A percentile compares a stretch with the other conserved stretches of the same genome.
Conservation (phyloP, 331 rosid species). For the Prunus yedoensis region DNA sequence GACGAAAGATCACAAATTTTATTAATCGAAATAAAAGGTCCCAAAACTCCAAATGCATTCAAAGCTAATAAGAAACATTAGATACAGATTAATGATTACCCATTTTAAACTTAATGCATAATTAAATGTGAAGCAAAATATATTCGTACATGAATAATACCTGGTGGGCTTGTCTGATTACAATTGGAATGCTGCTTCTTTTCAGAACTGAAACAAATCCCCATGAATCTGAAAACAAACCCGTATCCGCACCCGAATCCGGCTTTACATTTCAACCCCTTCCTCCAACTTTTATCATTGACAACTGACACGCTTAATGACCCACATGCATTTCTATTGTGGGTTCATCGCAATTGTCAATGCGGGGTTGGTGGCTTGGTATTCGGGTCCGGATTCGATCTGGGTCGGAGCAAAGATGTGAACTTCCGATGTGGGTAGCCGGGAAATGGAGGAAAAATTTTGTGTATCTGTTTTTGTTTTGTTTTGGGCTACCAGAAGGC, state of each 20-base stretch:
- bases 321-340: slow-evolving; percentile 5
- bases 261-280: slow-evolving; percentile 28
- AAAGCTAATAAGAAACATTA: neutral
- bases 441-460: neutral
- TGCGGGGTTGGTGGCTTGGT: slow-evolving; percentile 13
- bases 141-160: neutral
- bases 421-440: slow-evolving; percentile 30
- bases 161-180: slow-evolving; percentile 20
- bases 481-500: slow-evolving; percentile 8
- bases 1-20: too few species aligned
- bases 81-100: neutral
- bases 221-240: slow-evolving; percentile 53
- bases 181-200: slow-evolving; percentile 25
- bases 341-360: slow-evolving; percentile 9
- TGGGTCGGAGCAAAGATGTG: neutral
- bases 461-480: neutral
- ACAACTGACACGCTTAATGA: slow-evolving; percentile 12
- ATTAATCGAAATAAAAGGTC: neutral
- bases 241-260: slow-evolving; percentile 19
- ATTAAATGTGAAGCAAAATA: neutral
- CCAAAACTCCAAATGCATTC: neutral
- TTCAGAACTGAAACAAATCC: slow-evolving; percentile 80
- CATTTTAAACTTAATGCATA: neutral
- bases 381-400: slow-evolving; percentile 22
- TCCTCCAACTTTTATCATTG: slow-evolving; percentile 10